A percentile compares a stretch with the other conserved stretches of the same genome.
Evolutionary conservation across 352 stramenopile genomes (phyloP).

Genomic region (Phytopythium kandeliae): DNA sequence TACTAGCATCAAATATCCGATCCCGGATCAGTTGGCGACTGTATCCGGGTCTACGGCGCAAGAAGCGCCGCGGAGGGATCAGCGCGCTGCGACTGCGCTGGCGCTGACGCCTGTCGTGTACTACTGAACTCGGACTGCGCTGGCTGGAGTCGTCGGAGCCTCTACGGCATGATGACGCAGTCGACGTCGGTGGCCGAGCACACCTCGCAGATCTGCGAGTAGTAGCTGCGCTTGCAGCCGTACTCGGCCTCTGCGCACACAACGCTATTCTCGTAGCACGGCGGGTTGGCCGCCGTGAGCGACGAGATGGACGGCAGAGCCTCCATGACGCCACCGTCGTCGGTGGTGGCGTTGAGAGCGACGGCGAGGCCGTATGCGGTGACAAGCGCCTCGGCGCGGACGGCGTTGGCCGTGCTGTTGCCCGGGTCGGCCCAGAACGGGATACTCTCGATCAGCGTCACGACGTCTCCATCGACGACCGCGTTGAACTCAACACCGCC

Average conservation of each 20-base stretch:
- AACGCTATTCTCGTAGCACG: conserved; percentile 56
- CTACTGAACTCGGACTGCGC: too few species aligned
- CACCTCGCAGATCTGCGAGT: conserved; percentile 57
- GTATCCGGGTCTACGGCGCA: too few species aligned
- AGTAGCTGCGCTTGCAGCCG: conserved; percentile 47
- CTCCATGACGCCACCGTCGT: conserved; percentile 39
- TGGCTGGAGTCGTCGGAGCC: too few species aligned
- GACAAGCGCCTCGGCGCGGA: conserved; percentile 38
- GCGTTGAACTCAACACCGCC: conserved; percentile 49
- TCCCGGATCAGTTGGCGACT: too few species aligned
- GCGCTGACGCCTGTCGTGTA: too few species aligned
- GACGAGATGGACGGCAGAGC: conserved; percentile 28
- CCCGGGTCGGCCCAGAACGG: conserved; percentile 63
- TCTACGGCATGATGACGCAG: conserved; percentile 30
- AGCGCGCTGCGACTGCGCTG: too few species aligned
- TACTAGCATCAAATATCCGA: too few species aligned
- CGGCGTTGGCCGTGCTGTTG: conserved; percentile 33
- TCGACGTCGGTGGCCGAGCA: conserved; percentile 20
- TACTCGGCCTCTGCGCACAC: conserved; percentile 33
- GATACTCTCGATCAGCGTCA: conserved; percentile 34
- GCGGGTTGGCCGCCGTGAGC: conserved; percentile 38
- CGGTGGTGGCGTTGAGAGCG: conserved; percentile 16
- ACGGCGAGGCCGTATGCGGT: conserved; percentile 35
- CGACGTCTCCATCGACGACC: conserved; percentile 13
- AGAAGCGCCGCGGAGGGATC: too few species aligned